Base-by-base conservation (phyloP, 2,329 filamentous ascomycete genomes). In the Tolypocladium ovalisporum region DNA sequence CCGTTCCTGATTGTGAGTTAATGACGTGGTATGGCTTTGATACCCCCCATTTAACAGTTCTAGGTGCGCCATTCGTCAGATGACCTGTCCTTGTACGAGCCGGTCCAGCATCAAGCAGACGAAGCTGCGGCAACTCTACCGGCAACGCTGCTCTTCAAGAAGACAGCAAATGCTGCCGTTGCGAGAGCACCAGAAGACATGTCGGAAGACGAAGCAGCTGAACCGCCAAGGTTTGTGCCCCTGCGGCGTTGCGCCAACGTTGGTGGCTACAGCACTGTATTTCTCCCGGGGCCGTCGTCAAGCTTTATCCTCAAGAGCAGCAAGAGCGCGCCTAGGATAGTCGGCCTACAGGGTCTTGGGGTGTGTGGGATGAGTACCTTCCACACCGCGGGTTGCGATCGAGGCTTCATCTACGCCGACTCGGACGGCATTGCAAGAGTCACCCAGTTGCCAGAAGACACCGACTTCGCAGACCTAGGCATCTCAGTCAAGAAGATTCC, bases 41-140 rank as follows among this genome's bases (percentile, higher is more conserved):
- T 3, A 4, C 19, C 7, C 6, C 3, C 9, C 9, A 12, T 22
- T 37, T 56, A 24, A 56, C 42, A 13, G 59, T 35, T 22, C 22
- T 61, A 91, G 88, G 76, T 92, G 34, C 88, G 93, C 54, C 90
- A 90, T 54, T 79, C 82, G 12, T 86, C 84, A 59, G 88, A 96
- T 62, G 92, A 97, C 67, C 75, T 97, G 37, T 87, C 88, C 13
- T 81, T 97, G 52, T 99, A 97, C 68, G 85, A 94, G 68, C 91
- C 93, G 1, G 87, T 90, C 63, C 79, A 82, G 47, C 75, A 75
- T 60, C 73, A 67, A 42, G 67, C 66, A 34, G 70, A 70, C 57
- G 68, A 65, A 71, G 77, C 29, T 6, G 47, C 7, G 35, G 27
- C 63, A 2, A 61, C 59, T 3, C 79, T 86, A 62, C 75, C 80